A percentile compares a stretch with the other conserved stretches of the same genome.
Conservation (phyloP, 768 basidiomycete species). For the Tricholoma saponaceum region DNA sequence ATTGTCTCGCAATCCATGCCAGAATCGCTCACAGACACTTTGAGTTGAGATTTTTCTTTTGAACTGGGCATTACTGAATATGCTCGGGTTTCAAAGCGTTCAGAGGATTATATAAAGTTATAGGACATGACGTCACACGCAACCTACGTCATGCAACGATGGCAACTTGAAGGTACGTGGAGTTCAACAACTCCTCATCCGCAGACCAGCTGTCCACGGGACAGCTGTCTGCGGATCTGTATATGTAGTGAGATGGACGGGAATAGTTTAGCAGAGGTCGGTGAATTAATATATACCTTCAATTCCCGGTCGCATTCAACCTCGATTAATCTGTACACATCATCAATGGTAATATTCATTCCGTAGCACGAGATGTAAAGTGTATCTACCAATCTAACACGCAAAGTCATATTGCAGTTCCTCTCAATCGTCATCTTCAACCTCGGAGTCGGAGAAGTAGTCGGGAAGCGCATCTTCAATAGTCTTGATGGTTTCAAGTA, state of each 20-base stretch:
- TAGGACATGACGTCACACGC: slow-evolving; percentile 2
- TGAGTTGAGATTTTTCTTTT: background rate
- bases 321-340: too few species aligned
- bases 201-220: too few species aligned
- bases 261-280: too few species aligned
- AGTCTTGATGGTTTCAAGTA: slow-evolving; percentile 49
- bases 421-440: slow-evolving; percentile 7
- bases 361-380: background rate
- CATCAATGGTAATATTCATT: too few species aligned
- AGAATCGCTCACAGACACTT: background rate
- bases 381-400: background rate
- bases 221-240: too few species aligned
- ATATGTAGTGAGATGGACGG: too few species aligned
- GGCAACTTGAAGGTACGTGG: too few species aligned
- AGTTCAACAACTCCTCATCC: too few species aligned
- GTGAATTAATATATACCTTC: too few species aligned
- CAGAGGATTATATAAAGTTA: slow-evolving; percentile 1
- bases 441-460: slow-evolving; percentile 45
- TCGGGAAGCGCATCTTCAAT: slow-evolving; percentile 60
- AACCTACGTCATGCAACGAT: background rate
- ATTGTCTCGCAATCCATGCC: slow-evolving; percentile 3
- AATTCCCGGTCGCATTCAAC: too few species aligned
- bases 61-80: background rate
- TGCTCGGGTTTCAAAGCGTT: background rate
- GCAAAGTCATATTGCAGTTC: background rate